Conservation (phyloP, 345 rosid genomes). For the Nasturtium officinale region DNA sequence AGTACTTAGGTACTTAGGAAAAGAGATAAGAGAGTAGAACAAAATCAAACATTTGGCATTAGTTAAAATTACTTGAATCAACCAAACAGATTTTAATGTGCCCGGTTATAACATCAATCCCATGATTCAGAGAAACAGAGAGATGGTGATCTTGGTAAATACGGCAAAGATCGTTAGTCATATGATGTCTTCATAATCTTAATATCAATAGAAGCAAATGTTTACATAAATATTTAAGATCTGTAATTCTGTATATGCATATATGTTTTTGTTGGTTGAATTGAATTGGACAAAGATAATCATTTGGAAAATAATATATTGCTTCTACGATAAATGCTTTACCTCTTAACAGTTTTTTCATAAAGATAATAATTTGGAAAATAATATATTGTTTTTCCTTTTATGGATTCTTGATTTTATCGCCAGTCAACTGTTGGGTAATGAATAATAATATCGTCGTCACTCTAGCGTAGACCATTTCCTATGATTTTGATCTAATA, state of each 20-base stretch:
- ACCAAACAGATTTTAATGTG: constrained; percentile 17
- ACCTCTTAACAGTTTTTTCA: neutral
- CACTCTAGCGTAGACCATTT: neutral
- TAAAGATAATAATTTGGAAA: neutral
- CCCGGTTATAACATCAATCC: constrained; percentile 26
- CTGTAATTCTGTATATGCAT: constrained; percentile 10
- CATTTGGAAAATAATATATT: neutral
- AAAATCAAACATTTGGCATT: neutral
- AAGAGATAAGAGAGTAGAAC: too few species aligned
- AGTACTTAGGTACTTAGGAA: too few species aligned
- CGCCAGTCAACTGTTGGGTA: neutral
- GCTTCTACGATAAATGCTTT: neutral
- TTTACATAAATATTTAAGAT: constrained; percentile 5
- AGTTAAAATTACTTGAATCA: neutral
- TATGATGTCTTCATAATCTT: neutral
- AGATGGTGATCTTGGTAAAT: constrained; percentile 2
- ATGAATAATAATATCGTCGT: neutral
- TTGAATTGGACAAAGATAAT: neutral
- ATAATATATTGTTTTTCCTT: neutral
- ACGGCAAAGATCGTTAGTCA: constrained; percentile 19
- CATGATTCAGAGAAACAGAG: constrained; percentile 22
- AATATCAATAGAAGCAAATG: neutral
- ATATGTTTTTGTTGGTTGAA: constrained; percentile 16
- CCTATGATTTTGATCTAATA: neutral
- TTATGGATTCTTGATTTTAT: neutral